Conservation (phyloP, 805 yeast species). For the Ogataea angusta region DNA sequence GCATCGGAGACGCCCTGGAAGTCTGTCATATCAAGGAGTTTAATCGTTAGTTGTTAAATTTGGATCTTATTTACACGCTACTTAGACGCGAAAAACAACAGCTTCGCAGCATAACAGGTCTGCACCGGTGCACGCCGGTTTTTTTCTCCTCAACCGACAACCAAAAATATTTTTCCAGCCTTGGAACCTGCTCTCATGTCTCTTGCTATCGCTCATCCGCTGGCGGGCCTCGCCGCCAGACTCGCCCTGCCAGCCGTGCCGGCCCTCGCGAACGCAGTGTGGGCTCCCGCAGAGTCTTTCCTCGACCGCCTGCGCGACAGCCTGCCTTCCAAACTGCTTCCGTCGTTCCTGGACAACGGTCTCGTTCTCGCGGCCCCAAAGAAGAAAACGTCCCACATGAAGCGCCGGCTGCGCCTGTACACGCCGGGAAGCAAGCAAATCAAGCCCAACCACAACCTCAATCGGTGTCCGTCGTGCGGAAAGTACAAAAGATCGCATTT, state of each 20-base stretch:
- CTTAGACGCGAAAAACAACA: slow-evolving; percentile 8
- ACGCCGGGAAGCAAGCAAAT: slow-evolving; percentile 82
- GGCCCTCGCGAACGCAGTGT: neutral
- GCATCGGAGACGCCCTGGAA: slow-evolving; percentile 10
- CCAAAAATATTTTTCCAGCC: neutral
- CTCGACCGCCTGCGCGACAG: slow-evolving; percentile 5
- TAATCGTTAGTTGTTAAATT: neutral
- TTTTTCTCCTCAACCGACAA: neutral
- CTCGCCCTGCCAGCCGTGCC: slow-evolving; percentile 6
- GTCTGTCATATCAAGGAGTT: slow-evolving; percentile 8
- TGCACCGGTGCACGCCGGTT: neutral
- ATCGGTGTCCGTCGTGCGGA: slow-evolving; percentile 95
- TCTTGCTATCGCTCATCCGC: slow-evolving; percentile 5
- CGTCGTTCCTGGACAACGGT: slow-evolving; percentile 57
- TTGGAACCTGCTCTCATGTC: slow-evolving; percentile 8
- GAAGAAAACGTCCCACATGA: slow-evolving; percentile 84
- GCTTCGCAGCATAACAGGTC: neutral
- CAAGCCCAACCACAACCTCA: slow-evolving; percentile 69
- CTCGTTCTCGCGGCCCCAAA: slow-evolving; percentile 87
- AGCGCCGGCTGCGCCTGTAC: slow-evolving; percentile 77
- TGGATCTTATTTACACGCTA: slow-evolving; percentile 10
- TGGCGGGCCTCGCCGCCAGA: slow-evolving; percentile 4
- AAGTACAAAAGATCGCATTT: slow-evolving; percentile 85
- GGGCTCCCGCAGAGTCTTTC: slow-evolving; percentile 2
- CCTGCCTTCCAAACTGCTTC: slow-evolving; percentile 29